Evolutionary conservation across 495 filamentous ascomycete genomes (phyloP).

Genomic region (Cetradonia linearis): DNA sequence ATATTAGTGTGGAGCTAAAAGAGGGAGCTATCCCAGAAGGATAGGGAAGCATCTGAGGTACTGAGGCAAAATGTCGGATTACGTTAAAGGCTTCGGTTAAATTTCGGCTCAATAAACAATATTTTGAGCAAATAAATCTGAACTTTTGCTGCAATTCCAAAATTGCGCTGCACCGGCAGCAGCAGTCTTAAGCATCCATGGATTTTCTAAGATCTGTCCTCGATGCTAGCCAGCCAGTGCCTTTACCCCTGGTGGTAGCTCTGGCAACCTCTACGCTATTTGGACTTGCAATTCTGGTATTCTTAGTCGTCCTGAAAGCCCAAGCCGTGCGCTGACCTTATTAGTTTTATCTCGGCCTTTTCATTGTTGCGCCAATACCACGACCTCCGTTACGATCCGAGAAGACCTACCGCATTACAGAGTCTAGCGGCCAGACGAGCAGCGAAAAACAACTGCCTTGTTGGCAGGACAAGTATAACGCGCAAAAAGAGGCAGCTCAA

Average conservation of each 20-base stretch:
- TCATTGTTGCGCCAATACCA: conserved; percentile 68
- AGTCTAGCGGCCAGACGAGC: conserved; percentile 51
- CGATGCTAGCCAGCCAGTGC: not conserved
- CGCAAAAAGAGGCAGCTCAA: conserved; percentile 37
- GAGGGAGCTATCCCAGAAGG: too few species aligned
- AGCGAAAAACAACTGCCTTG: conserved; percentile 58
- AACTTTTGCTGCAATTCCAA: not conserved
- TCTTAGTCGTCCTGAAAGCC: too few species aligned
- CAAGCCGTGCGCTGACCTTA: not conserved
- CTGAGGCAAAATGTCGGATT: too few species aligned
- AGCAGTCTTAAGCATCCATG: not conserved
- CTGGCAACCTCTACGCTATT: not conserved
- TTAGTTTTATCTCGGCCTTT: conserved; percentile 62
- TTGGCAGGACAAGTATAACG: conserved; percentile 66
- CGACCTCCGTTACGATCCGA: conserved; percentile 66
- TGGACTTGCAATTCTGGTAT: not conserved
- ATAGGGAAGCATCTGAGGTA: too few species aligned
- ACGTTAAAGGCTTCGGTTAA: too few species aligned
- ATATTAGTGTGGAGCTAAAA: too few species aligned
- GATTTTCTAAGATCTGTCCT: not conserved
- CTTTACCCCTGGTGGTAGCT: conserved; percentile 2
- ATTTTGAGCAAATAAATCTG: not conserved
- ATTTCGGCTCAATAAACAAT: too few species aligned
- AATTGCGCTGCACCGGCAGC: not conserved
- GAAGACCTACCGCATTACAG: conserved; percentile 71